Base-by-base conservation (phyloP, 352 stramenopile species). In the Pythium pectinolyticum region DNA sequence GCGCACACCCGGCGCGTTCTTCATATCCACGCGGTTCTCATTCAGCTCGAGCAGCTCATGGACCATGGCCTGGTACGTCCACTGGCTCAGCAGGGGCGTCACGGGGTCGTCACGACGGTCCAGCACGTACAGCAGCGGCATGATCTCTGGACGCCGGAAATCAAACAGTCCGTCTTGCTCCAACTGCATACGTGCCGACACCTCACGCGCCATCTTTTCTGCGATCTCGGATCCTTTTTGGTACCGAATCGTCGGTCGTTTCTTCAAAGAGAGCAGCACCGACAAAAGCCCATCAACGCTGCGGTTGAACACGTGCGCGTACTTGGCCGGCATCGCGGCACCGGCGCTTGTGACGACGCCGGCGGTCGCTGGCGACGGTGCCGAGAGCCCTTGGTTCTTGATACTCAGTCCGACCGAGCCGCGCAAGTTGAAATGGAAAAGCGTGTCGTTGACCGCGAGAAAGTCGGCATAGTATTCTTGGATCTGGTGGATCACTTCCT, bases 401-500 rank as follows among this genome's bases (percentile, higher is more conserved):
- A 84, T 73, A 60, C 74, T 88, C 24, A 90, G 63, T 35, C 73
- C 70, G 14, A 83, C 72, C 10, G 66, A 78, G 45, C 80, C 78
- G 30, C 81, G 78, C 63, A 98, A 88, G 67, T 99, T 98, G 52
- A 99, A 88, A 46, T 97, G 97, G 71, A 98, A 98, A 37, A 99
- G 87, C 76, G 99, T 95, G 65, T 98, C 90, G 75, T 99, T 99
- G 46, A 99, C 91, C 12, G 97, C 94, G 49, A 98, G 77, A 71
- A 97, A 99, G 79, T 99, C 98, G 12, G 89, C 97, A 75, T 99
- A 99, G 71, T 98, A 99, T 78, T 99, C 98, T 70, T 99, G 97
- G 17, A 99, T 95, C 66, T 94, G 84, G 41, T 81, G 57, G 41
- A 99, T 93, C 41, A 97, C 71, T 66, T 99, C 96, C 43, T 96